Base-by-base conservation (phyloP, 1,139 yeast genomes). In the Geotrichum restrictum region DNA sequence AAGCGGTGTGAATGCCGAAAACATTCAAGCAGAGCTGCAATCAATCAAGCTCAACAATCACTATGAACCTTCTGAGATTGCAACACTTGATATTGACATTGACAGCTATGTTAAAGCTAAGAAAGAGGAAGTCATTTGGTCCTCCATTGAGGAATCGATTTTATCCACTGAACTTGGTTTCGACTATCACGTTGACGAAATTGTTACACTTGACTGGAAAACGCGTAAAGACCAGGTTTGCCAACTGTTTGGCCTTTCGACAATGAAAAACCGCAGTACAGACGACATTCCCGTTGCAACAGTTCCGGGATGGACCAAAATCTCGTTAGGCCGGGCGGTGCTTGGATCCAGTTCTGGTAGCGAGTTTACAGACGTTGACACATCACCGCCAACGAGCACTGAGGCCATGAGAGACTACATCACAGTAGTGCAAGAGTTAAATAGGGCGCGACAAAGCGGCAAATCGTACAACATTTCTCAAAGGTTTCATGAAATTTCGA, bases 1-100 rank as follows among this genome's bases (percentile, higher is more conserved):
- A 0, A 85, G 94, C 64, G 97, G 96, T 0, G 77, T 91, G 52
- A 84, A 88, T 54, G 87, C 95, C 42, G 96, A 88, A 62, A 95
- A 88, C 54, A 83, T 93, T 46, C 89, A 86, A 59, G 75, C 76
- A 46, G 91, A 87, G 45, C 64, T 74, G 22, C 66, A 66, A 37
- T 58, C 68, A 31, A 64, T 69, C 46, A 61, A 60, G 18, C 57
- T 65, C 33, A 60, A 59, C 36, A 63, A 60, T 44, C 52, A 53
- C 16, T 57, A 65, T 0, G 65, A 62, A 24, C 64, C 68, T 13
- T 53, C 44, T 8, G 52, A 48, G 18, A 22, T 42, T 10, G 11
- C 43, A 2, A 40, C 54, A 11, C 45, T 48, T 16, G 56, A 62
- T 7, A 48, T 57, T n/a, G 69, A 64, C 27, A 58, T 61, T 10